Percentiles rank a stretch among this genome's conserved stretches.
Conservation (phyloP, 768 basidiomycete species). For the Pleurotus giganteus region DNA sequence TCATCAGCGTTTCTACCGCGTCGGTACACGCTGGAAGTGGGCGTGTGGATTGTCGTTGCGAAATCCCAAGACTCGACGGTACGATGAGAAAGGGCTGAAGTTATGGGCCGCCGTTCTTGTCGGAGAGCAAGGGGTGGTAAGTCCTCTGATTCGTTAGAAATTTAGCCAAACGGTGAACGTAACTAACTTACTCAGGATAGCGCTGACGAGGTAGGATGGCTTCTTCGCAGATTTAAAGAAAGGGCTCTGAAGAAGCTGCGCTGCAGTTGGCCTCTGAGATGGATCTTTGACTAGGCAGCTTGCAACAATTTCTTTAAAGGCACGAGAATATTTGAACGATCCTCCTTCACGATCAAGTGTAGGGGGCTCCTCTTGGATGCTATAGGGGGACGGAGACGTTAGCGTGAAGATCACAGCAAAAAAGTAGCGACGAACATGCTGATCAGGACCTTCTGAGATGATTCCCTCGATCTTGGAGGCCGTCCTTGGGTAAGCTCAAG, state of each 20-base stretch:
- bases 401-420: not conserved
- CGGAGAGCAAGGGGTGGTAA: slow-evolving; percentile 72
- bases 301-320: slow-evolving; percentile 82
- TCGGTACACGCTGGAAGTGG: slow-evolving; percentile 26
- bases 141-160: slow-evolving; percentile 37
- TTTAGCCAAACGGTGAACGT: not conserved
- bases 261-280: slow-evolving; percentile 76
- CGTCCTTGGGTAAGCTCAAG: slow-evolving; percentile 85
- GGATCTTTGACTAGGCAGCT: slow-evolving; percentile 87
- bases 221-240: slow-evolving; percentile 84
- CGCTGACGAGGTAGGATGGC: slow-evolving; percentile 72
- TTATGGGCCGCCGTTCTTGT: slow-evolving; percentile 59
- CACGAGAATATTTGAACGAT: slow-evolving; percentile 69
- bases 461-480: slow-evolving; percentile 79
- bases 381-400: slow-evolving; percentile 21
- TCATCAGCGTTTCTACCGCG: slow-evolving; percentile 17
- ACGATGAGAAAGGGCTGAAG: slow-evolving; percentile 31
- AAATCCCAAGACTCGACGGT: slow-evolving; percentile 87
- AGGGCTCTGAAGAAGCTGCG: slow-evolving; percentile 68
- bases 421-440: slow-evolving; percentile 50
- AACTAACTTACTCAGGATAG: slow-evolving; percentile 58
- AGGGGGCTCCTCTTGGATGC: slow-evolving; percentile 77
- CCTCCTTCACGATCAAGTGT: slow-evolving; percentile 73
- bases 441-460: slow-evolving; percentile 70
- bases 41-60: slow-evolving; percentile 43